Conservation (phyloP, 2,329 filamentous ascomycete species). For the Fusarium brachygibbosum region DNA sequence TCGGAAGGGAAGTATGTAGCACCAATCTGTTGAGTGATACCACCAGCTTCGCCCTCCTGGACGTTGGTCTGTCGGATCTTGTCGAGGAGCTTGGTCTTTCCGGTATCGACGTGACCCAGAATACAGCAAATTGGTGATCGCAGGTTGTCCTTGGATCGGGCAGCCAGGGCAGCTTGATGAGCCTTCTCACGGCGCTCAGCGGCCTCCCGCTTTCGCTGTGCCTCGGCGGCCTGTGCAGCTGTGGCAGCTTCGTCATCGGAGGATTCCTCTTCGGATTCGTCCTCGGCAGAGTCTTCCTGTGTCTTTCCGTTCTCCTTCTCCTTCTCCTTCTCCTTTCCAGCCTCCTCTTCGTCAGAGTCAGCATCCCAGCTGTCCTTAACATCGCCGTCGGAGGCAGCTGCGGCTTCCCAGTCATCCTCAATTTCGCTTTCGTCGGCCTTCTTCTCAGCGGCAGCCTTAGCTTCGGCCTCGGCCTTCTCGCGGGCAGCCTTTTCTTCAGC, state of each 20-base stretch:
- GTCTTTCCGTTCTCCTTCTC: constrained; percentile 56
- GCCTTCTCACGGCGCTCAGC: constrained; percentile 89
- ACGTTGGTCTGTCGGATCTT: constrained; percentile 99
- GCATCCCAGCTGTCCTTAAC: constrained; percentile 98
- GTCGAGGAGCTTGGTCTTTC: constrained; percentile 99
- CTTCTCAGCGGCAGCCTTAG: constrained; percentile 66
- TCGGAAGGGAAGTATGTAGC: constrained; percentile 99
- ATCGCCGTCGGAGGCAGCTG: constrained; percentile 81
- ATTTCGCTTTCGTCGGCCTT: constrained; percentile 70
- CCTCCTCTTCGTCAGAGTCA: constrained; percentile 78
- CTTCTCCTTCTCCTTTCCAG: constrained; percentile 64
- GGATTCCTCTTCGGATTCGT: constrained; percentile 75
- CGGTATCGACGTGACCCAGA: constrained; percentile 99
- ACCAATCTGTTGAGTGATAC: constrained; percentile 99
- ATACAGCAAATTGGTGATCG: constrained; percentile 99
- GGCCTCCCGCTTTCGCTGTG: constrained; percentile 86
- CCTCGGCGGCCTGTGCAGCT: constrained; percentile 79
- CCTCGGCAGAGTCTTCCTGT: constrained; percentile 50
- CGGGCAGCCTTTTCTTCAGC: constrained; percentile 71
- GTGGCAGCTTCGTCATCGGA: constrained; percentile 79
- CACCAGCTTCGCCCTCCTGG: constrained; percentile 98
- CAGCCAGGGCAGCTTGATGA: constrained; percentile 90
- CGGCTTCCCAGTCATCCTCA: constrained; percentile 90
- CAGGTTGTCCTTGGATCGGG: constrained; percentile 92
- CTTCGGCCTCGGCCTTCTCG: constrained; percentile 69